A percentile compares a stretch with the other conserved stretches of the same genome.
These are phyloP conservation scores for Podila verticillata DNA, from an alignment of 192 early-diverging fungal species.

Conservation along the genomic window DNA sequence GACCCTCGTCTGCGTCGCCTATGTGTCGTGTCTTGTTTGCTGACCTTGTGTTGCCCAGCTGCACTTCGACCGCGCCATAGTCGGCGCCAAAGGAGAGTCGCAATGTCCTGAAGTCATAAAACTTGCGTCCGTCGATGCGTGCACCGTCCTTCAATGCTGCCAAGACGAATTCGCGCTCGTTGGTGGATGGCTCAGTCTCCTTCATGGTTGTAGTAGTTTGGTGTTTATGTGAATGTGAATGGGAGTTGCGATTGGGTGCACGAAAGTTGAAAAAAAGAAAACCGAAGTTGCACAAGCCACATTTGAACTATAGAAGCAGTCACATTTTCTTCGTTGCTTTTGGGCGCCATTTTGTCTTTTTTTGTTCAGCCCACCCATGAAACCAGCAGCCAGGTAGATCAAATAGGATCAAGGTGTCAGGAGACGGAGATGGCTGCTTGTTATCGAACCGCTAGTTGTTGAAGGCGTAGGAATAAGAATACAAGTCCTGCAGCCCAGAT, in stretches of 20 bases:
- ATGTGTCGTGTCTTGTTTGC: not conserved
- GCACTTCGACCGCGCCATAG: conserved; percentile 79
- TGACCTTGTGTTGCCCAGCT: conserved; percentile 84
- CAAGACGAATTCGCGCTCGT: conserved; percentile 82
- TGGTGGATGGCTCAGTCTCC: conserved; percentile 70
- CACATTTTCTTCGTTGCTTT: too few species aligned
- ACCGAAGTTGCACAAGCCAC: not conserved
- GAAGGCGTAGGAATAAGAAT: too few species aligned
- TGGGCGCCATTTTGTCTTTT: too few species aligned
- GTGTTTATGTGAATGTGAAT: not conserved
- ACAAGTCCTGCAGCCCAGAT: too few species aligned
- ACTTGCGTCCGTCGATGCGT: conserved; percentile 82
- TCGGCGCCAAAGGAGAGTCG: conserved; percentile 75
- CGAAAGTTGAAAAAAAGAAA: conserved; percentile 7
- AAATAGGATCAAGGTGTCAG: too few species aligned
- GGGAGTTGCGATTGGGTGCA: not conserved
- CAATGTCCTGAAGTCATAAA: conserved; percentile 77
- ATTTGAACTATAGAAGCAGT: too few species aligned
- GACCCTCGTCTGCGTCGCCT: not conserved
- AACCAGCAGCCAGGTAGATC: too few species aligned
- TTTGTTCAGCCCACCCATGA: too few species aligned
- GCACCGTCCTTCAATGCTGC: conserved; percentile 73
- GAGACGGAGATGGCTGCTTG: too few species aligned
- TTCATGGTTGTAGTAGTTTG: conserved; percentile 33
- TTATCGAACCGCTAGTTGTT: too few species aligned